A percentile compares a stretch with the other conserved stretches of the same genome.
These are phyloP conservation scores for Jackrogersella minutella DNA, from an alignment of 495 filamentous ascomycete species.

Conservation along the genomic window DNA sequence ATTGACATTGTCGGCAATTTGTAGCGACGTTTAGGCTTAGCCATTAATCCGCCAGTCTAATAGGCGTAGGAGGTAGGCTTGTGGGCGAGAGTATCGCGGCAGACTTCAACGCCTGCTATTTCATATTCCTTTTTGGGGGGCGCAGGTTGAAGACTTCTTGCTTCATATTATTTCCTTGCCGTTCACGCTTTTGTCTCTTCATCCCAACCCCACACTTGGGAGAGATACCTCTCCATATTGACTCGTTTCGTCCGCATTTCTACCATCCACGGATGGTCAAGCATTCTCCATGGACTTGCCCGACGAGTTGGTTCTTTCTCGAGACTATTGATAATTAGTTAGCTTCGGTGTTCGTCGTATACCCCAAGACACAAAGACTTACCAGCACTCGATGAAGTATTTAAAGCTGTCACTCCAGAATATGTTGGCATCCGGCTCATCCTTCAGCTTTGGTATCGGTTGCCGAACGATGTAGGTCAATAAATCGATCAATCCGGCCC, in stretches of 20 bases:
- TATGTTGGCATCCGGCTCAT: conserved; percentile 82
- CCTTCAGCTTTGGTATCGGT: conserved; percentile 94
- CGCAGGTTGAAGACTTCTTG: not conserved
- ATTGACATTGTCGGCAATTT: conserved; percentile 3
- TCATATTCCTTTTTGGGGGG: not conserved
- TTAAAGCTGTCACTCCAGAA: conserved; percentile 97
- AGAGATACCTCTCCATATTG: conserved; percentile 92
- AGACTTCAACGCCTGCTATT: not conserved
- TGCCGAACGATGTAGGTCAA: conserved; percentile 97
- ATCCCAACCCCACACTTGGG: conserved; percentile 96
- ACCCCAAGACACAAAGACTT: conserved; percentile 53
- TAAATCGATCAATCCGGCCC: conserved; percentile 90
- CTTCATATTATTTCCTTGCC: conserved; percentile 3
- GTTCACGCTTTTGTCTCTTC: conserved; percentile 44
- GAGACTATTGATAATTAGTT: conserved; percentile 64
- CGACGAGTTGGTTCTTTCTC: conserved; percentile 90
- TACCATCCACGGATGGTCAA: conserved; percentile 97
- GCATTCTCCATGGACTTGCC: conserved; percentile 97
- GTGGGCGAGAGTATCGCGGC: conserved; percentile 13
- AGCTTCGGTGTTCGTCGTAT: not conserved
- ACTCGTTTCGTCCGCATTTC: conserved; percentile 96
- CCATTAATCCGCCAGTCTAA: not conserved
- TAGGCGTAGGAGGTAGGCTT: not conserved
- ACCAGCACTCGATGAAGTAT: conserved; percentile 99
- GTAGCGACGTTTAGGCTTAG: conserved; percentile 5